Conservation (phyloP, 768 basidiomycete genomes). For the Mycena epipterygia region DNA sequence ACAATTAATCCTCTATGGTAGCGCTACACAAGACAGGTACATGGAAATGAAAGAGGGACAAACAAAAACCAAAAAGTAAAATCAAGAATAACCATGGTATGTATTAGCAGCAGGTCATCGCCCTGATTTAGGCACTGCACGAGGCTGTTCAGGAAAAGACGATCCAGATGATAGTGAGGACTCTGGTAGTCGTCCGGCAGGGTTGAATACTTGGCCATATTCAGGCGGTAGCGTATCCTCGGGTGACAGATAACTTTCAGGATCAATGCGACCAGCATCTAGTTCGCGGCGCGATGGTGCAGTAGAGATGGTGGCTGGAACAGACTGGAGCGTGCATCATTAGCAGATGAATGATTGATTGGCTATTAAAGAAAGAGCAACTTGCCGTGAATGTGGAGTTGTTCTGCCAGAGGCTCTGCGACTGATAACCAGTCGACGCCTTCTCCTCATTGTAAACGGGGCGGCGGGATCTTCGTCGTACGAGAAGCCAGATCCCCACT, state of each 20-base stretch:
- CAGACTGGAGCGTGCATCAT: constrained; percentile 1
- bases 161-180: neutral
- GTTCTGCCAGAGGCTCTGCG: neutral
- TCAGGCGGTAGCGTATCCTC: constrained; percentile 45
- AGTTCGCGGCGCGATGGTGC: constrained; percentile 35
- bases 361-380: neutral
- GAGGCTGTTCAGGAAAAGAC: neutral
- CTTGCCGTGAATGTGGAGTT: constrained; percentile 1
- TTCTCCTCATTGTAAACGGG: constrained; percentile 2
- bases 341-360: neutral
- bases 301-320: constrained; percentile 22
- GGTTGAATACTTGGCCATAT: constrained; percentile 45
- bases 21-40: too few relatives aligned
- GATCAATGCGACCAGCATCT: constrained; percentile 43
- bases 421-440: neutral
- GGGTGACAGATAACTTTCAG: constrained; percentile 34
- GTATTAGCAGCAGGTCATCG: neutral
- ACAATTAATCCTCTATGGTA: neutral
- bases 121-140: neutral
- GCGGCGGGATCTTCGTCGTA: constrained; percentile 21
- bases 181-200: neutral
- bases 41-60: neutral
- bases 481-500: constrained; percentile 41
- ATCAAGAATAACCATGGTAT: too few relatives aligned
- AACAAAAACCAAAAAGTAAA: neutral